Conservation (phyloP, 192 early-diverging fungal species). For the Coemansia guatemalensis region DNA sequence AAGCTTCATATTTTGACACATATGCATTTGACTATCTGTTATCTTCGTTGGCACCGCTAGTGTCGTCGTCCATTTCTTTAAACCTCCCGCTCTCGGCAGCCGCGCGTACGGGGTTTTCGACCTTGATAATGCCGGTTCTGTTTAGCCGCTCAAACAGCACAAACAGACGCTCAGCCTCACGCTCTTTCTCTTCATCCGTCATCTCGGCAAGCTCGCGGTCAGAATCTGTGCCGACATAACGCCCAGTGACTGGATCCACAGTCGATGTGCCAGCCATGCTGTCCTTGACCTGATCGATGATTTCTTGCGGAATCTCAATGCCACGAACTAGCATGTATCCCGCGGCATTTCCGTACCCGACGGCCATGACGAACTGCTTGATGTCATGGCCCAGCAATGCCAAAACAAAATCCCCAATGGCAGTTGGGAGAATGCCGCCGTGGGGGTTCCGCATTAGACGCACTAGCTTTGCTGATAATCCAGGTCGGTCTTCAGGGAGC, state of each 20-base stretch:
- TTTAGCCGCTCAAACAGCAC: constrained; percentile 94
- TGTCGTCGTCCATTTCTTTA: constrained; percentile 24
- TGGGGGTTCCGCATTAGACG: constrained; percentile 35
- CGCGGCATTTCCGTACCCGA: constrained; percentile 93
- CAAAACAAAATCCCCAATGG: constrained; percentile 43
- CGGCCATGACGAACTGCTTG: constrained; percentile 50
- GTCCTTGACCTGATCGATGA: constrained; percentile 31
- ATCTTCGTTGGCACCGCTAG: not conserved
- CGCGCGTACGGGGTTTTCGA: constrained; percentile 67
- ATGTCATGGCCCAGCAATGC: constrained; percentile 42
- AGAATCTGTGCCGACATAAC: constrained; percentile 54
- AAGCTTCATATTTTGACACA: not conserved
- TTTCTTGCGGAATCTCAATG: constrained; percentile 53
- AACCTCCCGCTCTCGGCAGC: constrained; percentile 55
- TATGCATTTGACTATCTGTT: not conserved
- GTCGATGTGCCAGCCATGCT: not conserved
- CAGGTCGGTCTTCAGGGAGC: constrained; percentile 41
- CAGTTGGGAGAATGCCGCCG: constrained; percentile 38
- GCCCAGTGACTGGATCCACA: constrained; percentile 92
- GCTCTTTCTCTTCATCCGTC: constrained; percentile 97
- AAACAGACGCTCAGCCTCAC: constrained; percentile 89
- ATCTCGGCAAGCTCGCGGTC: constrained; percentile 69
- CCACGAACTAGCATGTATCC: constrained; percentile 83
- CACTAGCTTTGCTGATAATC: constrained; percentile 30
- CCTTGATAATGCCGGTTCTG: constrained; percentile 86